Base-by-base conservation (phyloP, 306 rosid species). In the Sicyos baderoa region DNA sequence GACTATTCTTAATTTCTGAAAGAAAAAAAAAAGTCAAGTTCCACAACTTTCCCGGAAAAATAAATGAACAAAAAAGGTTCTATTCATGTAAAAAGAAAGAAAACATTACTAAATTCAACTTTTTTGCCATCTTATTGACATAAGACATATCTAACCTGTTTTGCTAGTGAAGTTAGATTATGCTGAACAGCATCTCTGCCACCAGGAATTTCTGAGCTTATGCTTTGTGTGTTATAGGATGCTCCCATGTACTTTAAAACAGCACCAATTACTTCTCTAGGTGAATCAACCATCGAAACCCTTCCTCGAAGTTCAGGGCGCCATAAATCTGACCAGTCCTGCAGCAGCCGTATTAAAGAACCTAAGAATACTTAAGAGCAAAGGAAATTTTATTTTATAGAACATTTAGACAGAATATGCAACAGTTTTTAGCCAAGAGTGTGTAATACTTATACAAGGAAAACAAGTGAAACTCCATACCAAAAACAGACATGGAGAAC, bases 321-420 rank as follows among this genome's bases (percentile, higher is more conserved):
- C 98, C 98, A 92, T 75, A 92, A 78, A 85, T 92, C 96, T 63
- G 83, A 81, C 98, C 98, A 92, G 70, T 92, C 98, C 97, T 92
- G 86, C 76, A 79, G 72, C 54, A 65, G 70, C 54, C 74, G 75
- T 76, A 78, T n/a, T n/a, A n/a, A n/a, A n/a, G n/a, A n/a, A n/a
- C n/a, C n/a, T n/a, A n/a, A n/a, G n/a, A n/a, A n/a, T n/a, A n/a
- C n/a, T n/a, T n/a, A n/a, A n/a, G n/a, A n/a, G n/a, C n/a, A n/a
- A n/a, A n/a, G n/a, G n/a, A n/a, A n/a, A n/a, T n/a, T n/a, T n/a
- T n/a, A n/a, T n/a, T n/a, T n/a, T n/a, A n/a, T n/a, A 44, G 27
- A 45, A 65, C 70, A 21, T 64, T 44, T 22, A 21, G 54, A 62
- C n/a, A 19, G 69, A 40, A 40, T n/a, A 19, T 17, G 23, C 9